A percentile compares a stretch with the other conserved stretches of the same genome.
phyloP scores from a whole-genome alignment of 805 yeast species.

The Phaffomyces antillensis region DNA sequence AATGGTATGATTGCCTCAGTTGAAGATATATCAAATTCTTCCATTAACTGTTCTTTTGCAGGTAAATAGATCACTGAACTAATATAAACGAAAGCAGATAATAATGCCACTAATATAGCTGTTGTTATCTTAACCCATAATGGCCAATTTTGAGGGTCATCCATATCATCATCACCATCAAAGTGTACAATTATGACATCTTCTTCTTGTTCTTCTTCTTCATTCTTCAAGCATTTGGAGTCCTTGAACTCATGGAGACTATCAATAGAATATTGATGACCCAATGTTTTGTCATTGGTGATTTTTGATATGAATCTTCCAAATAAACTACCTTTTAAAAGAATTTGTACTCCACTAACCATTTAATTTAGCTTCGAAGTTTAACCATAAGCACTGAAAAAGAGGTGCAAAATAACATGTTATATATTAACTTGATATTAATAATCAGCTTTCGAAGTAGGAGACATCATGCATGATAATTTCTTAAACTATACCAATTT shows the following conservation, averaged over 20 bases:
- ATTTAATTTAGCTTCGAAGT: background rate
- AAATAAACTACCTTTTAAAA: constrained; percentile 1
- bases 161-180: constrained; percentile 35
- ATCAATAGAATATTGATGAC: background rate
- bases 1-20: constrained; percentile 45
- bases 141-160: constrained; percentile 54
- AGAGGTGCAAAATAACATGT: too few species aligned
- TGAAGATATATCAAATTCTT: constrained; percentile 37
- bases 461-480: too few species aligned
- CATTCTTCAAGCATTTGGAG: background rate
- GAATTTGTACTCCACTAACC: constrained; percentile 1
- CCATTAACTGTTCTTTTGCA: constrained; percentile 36
- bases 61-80: constrained; percentile 53
- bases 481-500: too few species aligned
- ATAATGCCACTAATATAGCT: constrained; percentile 33
- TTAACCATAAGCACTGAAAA: too few species aligned
- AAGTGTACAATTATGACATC: background rate
- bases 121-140: constrained; percentile 31
- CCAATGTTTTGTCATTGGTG: background rate
- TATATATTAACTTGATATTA: too few species aligned
- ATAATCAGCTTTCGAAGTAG: too few species aligned
- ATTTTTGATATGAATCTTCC: background rate
- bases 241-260: background rate
- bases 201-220: background rate
- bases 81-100: constrained; percentile 47